Percentiles rank a stretch among this genome's conserved stretches.
phyloP scores from a whole-genome alignment of 345 rosid species.

The Eucalyptus microcorys region DNA sequence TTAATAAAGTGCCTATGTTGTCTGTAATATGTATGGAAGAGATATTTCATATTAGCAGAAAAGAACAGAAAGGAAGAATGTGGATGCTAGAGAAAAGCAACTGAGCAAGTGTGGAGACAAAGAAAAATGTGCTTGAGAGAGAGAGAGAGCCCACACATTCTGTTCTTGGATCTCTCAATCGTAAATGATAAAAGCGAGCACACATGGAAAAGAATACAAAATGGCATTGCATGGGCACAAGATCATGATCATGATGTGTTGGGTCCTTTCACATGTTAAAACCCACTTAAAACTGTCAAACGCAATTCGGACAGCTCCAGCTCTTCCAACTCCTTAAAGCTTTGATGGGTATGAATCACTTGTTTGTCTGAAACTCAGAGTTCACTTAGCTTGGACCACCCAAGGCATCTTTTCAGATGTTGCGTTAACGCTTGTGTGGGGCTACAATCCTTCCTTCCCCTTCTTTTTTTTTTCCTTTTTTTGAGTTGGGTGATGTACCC shows the following conservation, averaged over 20 bases:
- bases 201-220: neutral
- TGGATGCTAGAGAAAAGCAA: constrained; percentile 1
- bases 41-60: neutral
- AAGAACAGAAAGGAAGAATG: constrained; percentile 16
- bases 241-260: neutral
- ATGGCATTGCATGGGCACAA: neutral
- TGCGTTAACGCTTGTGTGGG: constrained; percentile 18
- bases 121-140: neutral
- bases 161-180: neutral
- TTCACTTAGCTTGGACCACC: constrained; percentile 30
- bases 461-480: too few species aligned
- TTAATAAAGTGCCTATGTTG: neutral
- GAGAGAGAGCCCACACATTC: neutral
- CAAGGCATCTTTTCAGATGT: constrained; percentile 31
- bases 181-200: neutral
- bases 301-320: neutral
- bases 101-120: neutral
- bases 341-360: constrained; percentile 19
- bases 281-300: neutral
- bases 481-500: neutral
- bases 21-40: neutral
- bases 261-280: neutral
- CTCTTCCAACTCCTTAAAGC: constrained; percentile 5
- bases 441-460: neutral
- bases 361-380: constrained; percentile 19